Percentiles rank a stretch among this genome's conserved stretches.
phyloP scores from a whole-genome alignment of 83 land plant genomes.

The Isoetes engelmannii region DNA sequence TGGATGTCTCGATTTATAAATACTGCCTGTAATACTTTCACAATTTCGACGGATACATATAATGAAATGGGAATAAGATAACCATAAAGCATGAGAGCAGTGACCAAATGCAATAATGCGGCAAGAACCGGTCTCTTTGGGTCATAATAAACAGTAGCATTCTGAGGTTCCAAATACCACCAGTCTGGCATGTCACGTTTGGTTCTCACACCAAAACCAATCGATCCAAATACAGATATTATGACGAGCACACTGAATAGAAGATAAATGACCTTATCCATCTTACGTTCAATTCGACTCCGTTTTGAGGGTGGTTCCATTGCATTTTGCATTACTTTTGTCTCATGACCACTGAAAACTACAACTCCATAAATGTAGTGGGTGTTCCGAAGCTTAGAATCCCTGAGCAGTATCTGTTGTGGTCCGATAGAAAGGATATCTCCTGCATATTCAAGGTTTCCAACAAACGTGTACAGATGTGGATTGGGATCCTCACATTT shows the following conservation, averaged over 20 bases:
- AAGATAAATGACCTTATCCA: conserved; percentile 73
- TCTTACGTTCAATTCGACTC: conserved; percentile 67
- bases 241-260: conserved; percentile 62
- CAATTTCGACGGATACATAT: conserved; percentile 67
- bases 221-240: conserved; percentile 65
- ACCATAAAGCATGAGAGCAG: conserved; percentile 33
- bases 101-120: conserved; percentile 24
- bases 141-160: conserved; percentile 31
- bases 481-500: conserved; percentile 80
- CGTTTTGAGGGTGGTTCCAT: conserved; percentile 80
- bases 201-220: conserved; percentile 50
- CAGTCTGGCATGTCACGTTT: conserved; percentile 48
- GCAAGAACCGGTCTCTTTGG: conserved; percentile 21
- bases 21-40: conserved; percentile 58
- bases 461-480: conserved; percentile 72
- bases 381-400: conserved; percentile 32
- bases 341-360: conserved; percentile 28
- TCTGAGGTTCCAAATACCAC: conserved; percentile 51
- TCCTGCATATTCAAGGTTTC: conserved; percentile 60
- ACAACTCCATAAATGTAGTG: conserved; percentile 26
- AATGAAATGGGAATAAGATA: conserved; percentile 41
- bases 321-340: conserved; percentile 49
- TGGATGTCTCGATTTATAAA: conserved; percentile 56
- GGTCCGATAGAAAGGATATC: conserved; percentile 56
- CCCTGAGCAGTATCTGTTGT: conserved; percentile 48